Conservation (phyloP, 2,329 filamentous ascomycete genomes). For the Ophiostoma ulmi region DNA sequence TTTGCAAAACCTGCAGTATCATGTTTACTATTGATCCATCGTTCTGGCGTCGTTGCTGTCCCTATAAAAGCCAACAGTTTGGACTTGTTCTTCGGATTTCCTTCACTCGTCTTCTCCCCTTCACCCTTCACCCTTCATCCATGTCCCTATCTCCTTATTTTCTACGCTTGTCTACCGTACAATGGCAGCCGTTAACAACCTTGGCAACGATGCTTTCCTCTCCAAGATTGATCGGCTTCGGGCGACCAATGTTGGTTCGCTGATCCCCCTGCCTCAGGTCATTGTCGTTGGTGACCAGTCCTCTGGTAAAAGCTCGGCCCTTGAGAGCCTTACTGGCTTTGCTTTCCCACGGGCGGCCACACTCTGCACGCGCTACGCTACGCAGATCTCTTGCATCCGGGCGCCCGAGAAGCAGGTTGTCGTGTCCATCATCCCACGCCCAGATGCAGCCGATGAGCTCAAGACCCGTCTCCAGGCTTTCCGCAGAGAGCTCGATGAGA, state of each 20-base stretch:
- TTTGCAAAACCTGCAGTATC: too few relatives aligned
- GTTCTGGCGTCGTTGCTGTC: too few relatives aligned
- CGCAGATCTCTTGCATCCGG: constrained; percentile 32
- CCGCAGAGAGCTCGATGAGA: constrained; percentile 28
- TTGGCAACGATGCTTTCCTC: constrained; percentile 29
- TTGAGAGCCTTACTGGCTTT: constrained; percentile 48
- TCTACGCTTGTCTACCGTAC: too few relatives aligned
- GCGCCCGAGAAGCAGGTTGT: constrained; percentile 30
- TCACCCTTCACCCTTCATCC: too few relatives aligned
- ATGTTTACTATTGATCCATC: too few relatives aligned
- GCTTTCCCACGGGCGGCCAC: constrained; percentile 29
- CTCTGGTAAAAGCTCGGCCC: constrained; percentile 68
- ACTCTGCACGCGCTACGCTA: constrained; percentile 32
- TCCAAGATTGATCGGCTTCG: constrained; percentile 32
- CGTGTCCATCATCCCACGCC: constrained; percentile 32
- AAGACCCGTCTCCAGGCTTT: constrained; percentile 30
- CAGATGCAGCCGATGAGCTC: constrained; percentile 24
- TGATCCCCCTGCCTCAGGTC: constrained; percentile 45
- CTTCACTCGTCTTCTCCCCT: too few relatives aligned
- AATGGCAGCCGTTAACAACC: constrained; percentile 11
- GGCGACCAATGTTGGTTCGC: constrained; percentile 29
- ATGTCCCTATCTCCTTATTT: too few relatives aligned
- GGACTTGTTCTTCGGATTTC: too few relatives aligned
- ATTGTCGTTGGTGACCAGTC: constrained; percentile 70
- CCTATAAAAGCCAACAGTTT: too few relatives aligned